Conservation (phyloP, 306 rosid species). For the Lathyrus sativus region DNA sequence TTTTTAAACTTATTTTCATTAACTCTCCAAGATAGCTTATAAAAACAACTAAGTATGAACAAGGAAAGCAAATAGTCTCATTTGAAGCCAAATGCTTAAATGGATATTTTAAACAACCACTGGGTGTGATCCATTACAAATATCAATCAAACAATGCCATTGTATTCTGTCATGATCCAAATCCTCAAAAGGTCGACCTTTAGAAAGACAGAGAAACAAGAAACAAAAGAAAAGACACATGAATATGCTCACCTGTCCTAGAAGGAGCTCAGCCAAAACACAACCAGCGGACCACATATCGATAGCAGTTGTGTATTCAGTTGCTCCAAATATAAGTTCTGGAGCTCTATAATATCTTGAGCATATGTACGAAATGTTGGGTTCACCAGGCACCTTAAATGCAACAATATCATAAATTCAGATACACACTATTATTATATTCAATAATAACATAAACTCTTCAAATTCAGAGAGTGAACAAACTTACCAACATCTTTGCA, state of each 20-base stretch:
- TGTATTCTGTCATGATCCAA: neutral
- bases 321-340: constrained; percentile 95
- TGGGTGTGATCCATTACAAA: neutral
- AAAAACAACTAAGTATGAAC: neutral
- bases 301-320: constrained; percentile 91
- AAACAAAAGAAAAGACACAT: no score
- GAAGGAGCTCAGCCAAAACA: constrained; percentile 89
- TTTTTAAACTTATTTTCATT: no score
- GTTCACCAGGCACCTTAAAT: constrained; percentile 86
- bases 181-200: neutral
- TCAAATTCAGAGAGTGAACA: constrained; percentile 7
- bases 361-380: constrained; percentile 94
- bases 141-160: neutral
- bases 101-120: neutral
- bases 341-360: constrained; percentile 96
- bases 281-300: constrained; percentile 99
- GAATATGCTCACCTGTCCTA: constrained; percentile 66
- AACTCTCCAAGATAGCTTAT: no score
- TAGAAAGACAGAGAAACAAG: neutral
- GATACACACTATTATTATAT: neutral
- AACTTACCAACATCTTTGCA: constrained; percentile 88
- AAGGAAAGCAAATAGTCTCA: neutral
- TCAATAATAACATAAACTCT: neutral
- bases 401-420: constrained; percentile 35
- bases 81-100: neutral